Evolutionary conservation across 177 flowering plant species (phyloP).

Genomic region (Telopea speciosissima): DNA sequence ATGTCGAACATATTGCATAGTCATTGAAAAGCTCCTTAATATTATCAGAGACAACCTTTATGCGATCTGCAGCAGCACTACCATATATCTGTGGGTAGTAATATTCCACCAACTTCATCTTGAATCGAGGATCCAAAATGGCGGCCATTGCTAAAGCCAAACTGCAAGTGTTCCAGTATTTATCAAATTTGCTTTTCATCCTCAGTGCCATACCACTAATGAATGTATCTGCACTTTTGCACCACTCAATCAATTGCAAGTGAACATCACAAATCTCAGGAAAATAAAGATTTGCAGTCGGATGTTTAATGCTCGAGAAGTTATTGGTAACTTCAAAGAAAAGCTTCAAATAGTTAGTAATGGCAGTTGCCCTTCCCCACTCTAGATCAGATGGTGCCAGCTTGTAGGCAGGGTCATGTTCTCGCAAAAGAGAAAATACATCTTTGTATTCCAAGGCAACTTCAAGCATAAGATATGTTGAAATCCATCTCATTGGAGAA

Average conservation of each 20-base stretch:
- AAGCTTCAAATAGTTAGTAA: slow-evolving; percentile 49
- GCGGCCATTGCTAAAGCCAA: slow-evolving; percentile 65
- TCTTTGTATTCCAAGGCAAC: slow-evolving; percentile 45
- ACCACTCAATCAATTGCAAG: slow-evolving; percentile 63
- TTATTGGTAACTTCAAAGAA: slow-evolving; percentile 49
- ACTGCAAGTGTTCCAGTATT: slow-evolving; percentile 65
- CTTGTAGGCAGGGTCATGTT: slow-evolving; percentile 40
- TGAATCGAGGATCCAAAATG: slow-evolving; percentile 78
- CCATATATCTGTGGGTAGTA: slow-evolving; percentile 69
- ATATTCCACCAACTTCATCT: slow-evolving; percentile 82
- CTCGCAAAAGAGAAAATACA: slow-evolving; percentile 49
- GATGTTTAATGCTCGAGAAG: slow-evolving; percentile 38
- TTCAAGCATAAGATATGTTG: slow-evolving; percentile 70
- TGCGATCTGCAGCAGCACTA: slow-evolving; percentile 31
- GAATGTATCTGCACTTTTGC: slow-evolving; percentile 45
- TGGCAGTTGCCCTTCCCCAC: slow-evolving; percentile 55
- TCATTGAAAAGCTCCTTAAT: slow-evolving; percentile 55
- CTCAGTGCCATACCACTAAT: slow-evolving; percentile 48
- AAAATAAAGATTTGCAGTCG: slow-evolving; percentile 64
- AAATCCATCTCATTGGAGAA: slow-evolving; percentile 49
- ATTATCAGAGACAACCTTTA: slow-evolving; percentile 42
- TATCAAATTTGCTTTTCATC: slow-evolving; percentile 65
- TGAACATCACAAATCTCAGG: slow-evolving; percentile 67
- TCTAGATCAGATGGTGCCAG: slow-evolving; percentile 40
- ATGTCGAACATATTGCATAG: slow-evolving; percentile 38